Evolutionary conservation across 306 rosid species (phyloP).

Genomic region (Trifolium dubium): DNA sequence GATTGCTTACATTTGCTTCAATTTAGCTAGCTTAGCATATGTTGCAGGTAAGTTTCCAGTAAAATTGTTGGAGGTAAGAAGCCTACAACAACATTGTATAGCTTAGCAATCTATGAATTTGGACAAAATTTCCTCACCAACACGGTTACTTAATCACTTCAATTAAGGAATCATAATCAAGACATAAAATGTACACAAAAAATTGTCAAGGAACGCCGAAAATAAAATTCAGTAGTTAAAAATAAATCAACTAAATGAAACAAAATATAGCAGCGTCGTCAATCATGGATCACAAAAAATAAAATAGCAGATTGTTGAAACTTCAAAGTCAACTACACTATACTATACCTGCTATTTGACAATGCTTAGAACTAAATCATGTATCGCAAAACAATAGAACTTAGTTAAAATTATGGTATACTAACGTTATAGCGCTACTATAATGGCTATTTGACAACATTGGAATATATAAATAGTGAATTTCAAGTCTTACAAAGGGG

Average conservation of each 20-base stretch:
- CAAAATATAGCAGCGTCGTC: no score
- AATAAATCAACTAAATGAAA: not conserved
- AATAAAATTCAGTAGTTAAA: not conserved
- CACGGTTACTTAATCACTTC: not conserved
- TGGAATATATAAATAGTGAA: not conserved
- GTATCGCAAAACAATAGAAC: not conserved
- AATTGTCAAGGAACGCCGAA: no score
- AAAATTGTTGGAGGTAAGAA: not conserved
- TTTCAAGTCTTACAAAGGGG: no score
- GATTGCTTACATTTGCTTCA: constrained; percentile 57
- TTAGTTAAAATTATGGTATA: not conserved
- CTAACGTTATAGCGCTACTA: not conserved
- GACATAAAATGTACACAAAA: not conserved
- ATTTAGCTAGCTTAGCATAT: constrained; percentile 44
- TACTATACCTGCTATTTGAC: not conserved
- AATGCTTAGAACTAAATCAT: no score
- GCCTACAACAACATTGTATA: not conserved
- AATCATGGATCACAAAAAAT: no score
- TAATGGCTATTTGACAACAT: not conserved
- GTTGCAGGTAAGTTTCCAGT: constrained; percentile 15
- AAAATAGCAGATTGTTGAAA: no score
- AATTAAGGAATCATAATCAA: not conserved
- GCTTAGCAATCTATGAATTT: not conserved
- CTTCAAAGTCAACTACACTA: no score
- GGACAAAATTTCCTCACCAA: not conserved